Percentiles rank a stretch among this genome's conserved stretches.
Conservation (phyloP, 768 basidiomycete species). For the Artomyces pyxidatus region DNA sequence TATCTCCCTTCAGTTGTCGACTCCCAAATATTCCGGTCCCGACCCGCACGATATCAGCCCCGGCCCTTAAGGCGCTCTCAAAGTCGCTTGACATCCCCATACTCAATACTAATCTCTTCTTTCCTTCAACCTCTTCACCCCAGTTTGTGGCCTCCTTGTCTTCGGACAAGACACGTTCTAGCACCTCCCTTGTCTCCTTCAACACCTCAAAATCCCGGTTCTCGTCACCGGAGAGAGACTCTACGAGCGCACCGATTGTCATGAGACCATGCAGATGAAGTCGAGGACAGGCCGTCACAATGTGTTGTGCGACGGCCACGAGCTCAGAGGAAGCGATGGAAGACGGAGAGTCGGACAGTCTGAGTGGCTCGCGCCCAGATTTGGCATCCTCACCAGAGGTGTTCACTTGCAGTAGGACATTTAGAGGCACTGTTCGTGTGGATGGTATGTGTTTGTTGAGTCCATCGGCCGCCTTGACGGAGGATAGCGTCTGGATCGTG, state of each 20-base stretch:
- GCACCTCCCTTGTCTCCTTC: constrained; percentile 49
- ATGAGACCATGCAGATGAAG: constrained; percentile 82
- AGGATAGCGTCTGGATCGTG: constrained; percentile 80
- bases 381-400: constrained; percentile 91
- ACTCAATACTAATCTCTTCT: constrained; percentile 54
- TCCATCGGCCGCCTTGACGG: constrained; percentile 68
- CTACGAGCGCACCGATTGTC: constrained; percentile 87
- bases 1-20: constrained; percentile 8
- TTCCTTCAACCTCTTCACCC: constrained; percentile 47
- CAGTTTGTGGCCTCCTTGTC: background rate
- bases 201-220: constrained; percentile 74
- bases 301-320: constrained; percentile 55
- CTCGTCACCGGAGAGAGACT: constrained; percentile 47
- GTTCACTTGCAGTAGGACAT: constrained; percentile 89
- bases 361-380: constrained; percentile 72
- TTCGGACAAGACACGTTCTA: constrained; percentile 38
- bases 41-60: constrained; percentile 84
- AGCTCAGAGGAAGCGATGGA: constrained; percentile 29
- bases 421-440: constrained; percentile 52
- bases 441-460: constrained; percentile 65
- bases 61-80: constrained; percentile 73
- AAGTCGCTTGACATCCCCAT: constrained; percentile 99
- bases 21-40: constrained; percentile 55
- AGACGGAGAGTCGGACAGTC: too few species aligned
- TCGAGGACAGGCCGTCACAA: constrained; percentile 65